Evolutionary conservation across 1,284 basidiomycete species (phyloP), one percentile per base, ranked within the genome.

Genomic region (Melampsora americana): DNA sequence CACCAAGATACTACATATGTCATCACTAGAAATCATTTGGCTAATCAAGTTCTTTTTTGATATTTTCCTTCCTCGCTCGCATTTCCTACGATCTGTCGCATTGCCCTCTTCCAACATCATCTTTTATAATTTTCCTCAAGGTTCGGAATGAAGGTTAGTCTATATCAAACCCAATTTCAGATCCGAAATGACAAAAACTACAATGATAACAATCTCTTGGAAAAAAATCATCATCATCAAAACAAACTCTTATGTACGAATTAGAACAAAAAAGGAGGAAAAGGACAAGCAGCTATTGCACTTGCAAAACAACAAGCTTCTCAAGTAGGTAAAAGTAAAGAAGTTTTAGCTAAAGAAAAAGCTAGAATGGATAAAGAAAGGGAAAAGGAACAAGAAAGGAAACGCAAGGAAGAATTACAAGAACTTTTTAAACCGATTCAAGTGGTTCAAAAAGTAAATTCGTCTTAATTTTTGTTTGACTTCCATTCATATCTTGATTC

Each of bases 261-360:
- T 89, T 94, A 95, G 87, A 95, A 95, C 85, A 90, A 91, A 79
- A 94, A 94, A 86, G 94, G 92, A 16, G 86, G 91, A 79, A 97
- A 92, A 84, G 95, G 93, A 35, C 92, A 98, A 85, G 89, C 91
- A 82, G 87, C 91, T 79, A 89, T 96, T 28, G 87, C 88, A 65
- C 85, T 86, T 66, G 89, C 97, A 70, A 89, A 95, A 84, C 87
- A 90, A 80, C 91, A 95, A 79, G 82, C 84, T 75, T 74, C 82
- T 50, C 78, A 86, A 80, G 84, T 89, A 1, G 92, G 92, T 60
- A 93, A 95, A 84, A 93, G 89, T 61, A 89, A 87, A 77, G 91
- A 88, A 35, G 82, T 85, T 68, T 84, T 84, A n/a, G 61, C 74
- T 14, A 80, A 77, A 69, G 77, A 79, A 16, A 79, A 81, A 73